Evolutionary conservation across 2,329 filamentous ascomycete species (phyloP), one percentile per base, ranked within the genome.

Genomic region (Fusarium cyanostomum): DNA sequence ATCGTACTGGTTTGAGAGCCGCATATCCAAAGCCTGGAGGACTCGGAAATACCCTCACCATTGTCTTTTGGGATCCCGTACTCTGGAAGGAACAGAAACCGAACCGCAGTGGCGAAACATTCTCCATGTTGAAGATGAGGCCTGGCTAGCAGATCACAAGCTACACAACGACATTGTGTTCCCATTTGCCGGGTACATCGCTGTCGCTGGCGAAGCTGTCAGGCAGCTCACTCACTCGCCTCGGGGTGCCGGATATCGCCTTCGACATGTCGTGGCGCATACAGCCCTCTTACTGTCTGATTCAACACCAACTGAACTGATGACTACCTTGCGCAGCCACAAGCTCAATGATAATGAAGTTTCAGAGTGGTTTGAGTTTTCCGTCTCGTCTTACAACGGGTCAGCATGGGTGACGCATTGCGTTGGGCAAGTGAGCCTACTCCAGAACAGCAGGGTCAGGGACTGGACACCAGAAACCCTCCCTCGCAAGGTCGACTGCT

Each of bases 131-230:
- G 56, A 62, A 3, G 69, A 72, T 8, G 43, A 68, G 3, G 64
- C 73, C 2, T 82, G 80, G 81, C 53, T 82, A 2, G 41, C 48
- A 1, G 74, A 81, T 39, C 79, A 83, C 45, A 58, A 64, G 8
- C 15, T 71, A 24, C 82, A 44, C 0, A 2, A 44, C 1, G 45
- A 62, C 3, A 41, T 48, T 2, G 56, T 62, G 2, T 81, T 78
- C 3, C 59, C 59, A 1, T 56, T 60, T 2, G 45, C 50, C 1
- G 56, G 44, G 1, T 62, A 62, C 44, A 66, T 83, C 3, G 74
- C 79, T 16, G 81, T 85, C 74, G 80, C 77, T 1, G 54, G 81
- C 0, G 80, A 82, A 57, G 80, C 79, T 7, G 18, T 51, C 2
- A 52, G 41, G 13, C 61, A 64, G 10, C 15, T 42, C 5, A 45